Evolutionary conservation across 805 yeast genomes (phyloP).

Genomic region (Yarrowia sp.): DNA sequence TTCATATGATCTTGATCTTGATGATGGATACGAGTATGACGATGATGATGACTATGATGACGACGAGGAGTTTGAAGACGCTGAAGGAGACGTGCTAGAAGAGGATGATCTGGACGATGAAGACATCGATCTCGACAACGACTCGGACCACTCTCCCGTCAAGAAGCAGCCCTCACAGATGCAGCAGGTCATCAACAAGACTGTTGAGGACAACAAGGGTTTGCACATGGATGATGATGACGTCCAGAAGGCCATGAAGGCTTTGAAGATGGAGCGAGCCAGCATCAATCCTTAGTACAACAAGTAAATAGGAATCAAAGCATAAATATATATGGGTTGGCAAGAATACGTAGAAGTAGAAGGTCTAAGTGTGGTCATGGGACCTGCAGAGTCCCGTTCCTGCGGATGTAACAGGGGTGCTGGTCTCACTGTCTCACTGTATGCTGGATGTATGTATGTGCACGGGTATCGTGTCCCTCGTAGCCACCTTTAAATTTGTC

Average conservation of each 20-base stretch:
- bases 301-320: background rate
- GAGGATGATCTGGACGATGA: slow-evolving; percentile 27
- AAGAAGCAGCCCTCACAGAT: background rate
- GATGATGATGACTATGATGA: slow-evolving; percentile 30
- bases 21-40: slow-evolving; percentile 31
- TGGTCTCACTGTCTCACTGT: too few species aligned
- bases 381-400: background rate
- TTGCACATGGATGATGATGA: background rate
- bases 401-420: too few species aligned
- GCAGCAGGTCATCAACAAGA: slow-evolving; percentile 19
- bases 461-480: too few species aligned
- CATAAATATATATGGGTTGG: background rate
- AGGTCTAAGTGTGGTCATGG: background rate
- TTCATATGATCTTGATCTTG: slow-evolving; percentile 28
- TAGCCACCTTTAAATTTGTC: too few species aligned
- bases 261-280: slow-evolving; percentile 18
- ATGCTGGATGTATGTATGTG: too few species aligned
- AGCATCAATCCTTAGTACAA: background rate
- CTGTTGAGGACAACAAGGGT: slow-evolving; percentile 2
- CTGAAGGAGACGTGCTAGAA: slow-evolving; percentile 25
- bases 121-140: slow-evolving; percentile 23
- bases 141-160: slow-evolving; percentile 14
- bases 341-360: background rate
- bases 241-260: slow-evolving; percentile 1
- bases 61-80: slow-evolving; percentile 30